Percentiles rank a stretch among this genome's conserved stretches.
Conservation (phyloP, 768 basidiomycete species). For the Boletus sensibilis region DNA sequence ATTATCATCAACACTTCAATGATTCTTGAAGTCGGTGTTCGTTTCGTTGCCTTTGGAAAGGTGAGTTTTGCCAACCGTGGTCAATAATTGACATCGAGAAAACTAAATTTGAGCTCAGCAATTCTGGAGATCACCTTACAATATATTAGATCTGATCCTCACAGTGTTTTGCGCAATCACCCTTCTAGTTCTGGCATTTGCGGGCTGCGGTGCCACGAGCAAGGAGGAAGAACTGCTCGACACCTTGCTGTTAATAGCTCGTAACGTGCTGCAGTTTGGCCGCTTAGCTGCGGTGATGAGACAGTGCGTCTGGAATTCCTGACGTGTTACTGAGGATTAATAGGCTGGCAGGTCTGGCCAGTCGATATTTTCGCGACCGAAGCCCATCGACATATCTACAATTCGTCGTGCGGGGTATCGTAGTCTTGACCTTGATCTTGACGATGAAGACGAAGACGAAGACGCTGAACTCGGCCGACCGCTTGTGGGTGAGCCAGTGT, state of each 20-base stretch:
- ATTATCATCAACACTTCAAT: slow-evolving; percentile 85
- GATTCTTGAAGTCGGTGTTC: slow-evolving; percentile 91
- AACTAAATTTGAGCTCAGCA: slow-evolving; percentile 49
- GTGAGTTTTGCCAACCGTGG: slow-evolving; percentile 46
- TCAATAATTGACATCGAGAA: not conserved
- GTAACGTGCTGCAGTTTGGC: slow-evolving; percentile 91
- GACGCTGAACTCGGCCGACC: slow-evolving; percentile 56
- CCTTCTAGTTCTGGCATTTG: slow-evolving; percentile 81
- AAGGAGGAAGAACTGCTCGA: slow-evolving; percentile 95
- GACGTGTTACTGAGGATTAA: slow-evolving; percentile 6
- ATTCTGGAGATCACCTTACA: slow-evolving; percentile 97
- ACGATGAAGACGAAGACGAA: slow-evolving; percentile 56
- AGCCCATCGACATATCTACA: slow-evolving; percentile 78
- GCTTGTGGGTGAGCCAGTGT: slow-evolving; percentile 54
- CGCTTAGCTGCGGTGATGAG: slow-evolving; percentile 91
- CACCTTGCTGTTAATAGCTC: slow-evolving; percentile 85
- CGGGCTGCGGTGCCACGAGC: slow-evolving; percentile 77
- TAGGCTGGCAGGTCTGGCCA: slow-evolving; percentile 66
- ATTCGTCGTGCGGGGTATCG: slow-evolving; percentile 62
- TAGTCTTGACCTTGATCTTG: slow-evolving; percentile 68
- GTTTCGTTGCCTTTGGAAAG: slow-evolving; percentile 90
- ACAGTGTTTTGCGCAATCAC: slow-evolving; percentile 90
- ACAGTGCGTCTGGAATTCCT: slow-evolving; percentile 57
- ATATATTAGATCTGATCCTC: slow-evolving; percentile 83
- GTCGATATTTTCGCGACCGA: slow-evolving; percentile 84